A percentile compares a stretch with the other conserved stretches of the same genome.
Evolutionary conservation across 2,329 filamentous ascomycete species (phyloP).

Genomic region (Diplodia scrobiculata): DNA sequence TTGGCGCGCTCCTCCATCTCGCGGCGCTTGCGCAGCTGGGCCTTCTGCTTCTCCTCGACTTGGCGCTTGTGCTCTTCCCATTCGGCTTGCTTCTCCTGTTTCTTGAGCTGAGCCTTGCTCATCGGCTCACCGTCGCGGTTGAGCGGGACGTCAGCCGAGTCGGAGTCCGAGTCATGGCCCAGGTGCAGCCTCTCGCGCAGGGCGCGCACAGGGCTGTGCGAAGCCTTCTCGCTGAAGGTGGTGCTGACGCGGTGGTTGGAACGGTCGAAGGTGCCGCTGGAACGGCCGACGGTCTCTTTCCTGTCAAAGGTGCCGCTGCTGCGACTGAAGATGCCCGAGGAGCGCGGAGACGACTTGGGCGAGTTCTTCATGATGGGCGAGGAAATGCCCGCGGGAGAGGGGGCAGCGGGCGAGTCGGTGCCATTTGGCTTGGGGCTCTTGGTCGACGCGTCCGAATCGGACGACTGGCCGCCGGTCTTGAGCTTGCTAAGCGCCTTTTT

Average conservation of each 20-base stretch:
- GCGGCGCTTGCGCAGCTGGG: conserved; percentile 52
- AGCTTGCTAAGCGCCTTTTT: conserved; percentile 52
- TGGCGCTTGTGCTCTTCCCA: conserved; percentile 51
- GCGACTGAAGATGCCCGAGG: conserved; percentile 42
- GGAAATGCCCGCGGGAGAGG: conserved; percentile 31
- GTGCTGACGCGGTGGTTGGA: conserved; percentile 33
- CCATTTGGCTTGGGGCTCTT: conserved; percentile 37
- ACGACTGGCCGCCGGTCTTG: conserved; percentile 41
- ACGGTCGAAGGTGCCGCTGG: conserved; percentile 38
- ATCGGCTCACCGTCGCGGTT: conserved; percentile 55
- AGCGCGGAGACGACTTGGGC: conserved; percentile 32
- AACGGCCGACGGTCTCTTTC: conserved; percentile 36
- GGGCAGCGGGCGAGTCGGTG: conserved; percentile 21
- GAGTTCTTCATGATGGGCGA: conserved; percentile 33
- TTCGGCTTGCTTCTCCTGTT: conserved; percentile 51
- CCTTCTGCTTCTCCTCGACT: conserved; percentile 49
- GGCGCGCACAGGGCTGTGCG: conserved; percentile 44
- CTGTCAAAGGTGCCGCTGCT: conserved; percentile 39
- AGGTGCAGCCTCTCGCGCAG: conserved; percentile 48
- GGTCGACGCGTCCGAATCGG: conserved; percentile 41
- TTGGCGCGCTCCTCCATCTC: conserved; percentile 53
- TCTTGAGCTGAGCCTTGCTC: conserved; percentile 54
- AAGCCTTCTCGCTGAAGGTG: conserved; percentile 26
- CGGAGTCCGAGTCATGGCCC: conserved; percentile 39
- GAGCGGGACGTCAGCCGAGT: conserved; percentile 45